Conservation (phyloP, 495 filamentous ascomycete species). For the Oidiodendron maius region DNA sequence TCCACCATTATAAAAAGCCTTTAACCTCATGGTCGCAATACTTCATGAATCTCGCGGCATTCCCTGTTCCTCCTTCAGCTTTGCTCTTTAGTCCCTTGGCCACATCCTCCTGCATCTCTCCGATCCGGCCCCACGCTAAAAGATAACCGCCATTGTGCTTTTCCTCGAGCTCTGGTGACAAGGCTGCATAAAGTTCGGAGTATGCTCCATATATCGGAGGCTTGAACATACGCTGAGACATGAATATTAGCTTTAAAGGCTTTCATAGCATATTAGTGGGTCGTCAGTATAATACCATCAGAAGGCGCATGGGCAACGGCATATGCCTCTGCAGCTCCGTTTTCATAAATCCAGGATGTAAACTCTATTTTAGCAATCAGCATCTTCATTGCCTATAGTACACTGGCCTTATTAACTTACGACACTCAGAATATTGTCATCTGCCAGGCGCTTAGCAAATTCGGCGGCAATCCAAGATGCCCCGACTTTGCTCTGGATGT, state of each 20-base stretch:
- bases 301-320: neutral
- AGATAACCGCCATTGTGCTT: conserved; percentile 16
- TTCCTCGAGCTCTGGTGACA: conserved; percentile 31
- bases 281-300: conserved; percentile 13
- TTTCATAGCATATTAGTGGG: neutral
- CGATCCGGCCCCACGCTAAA: conserved; percentile 27
- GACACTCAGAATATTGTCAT: conserved; percentile 26
- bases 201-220: conserved; percentile 33
- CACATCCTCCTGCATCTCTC: conserved; percentile 17
- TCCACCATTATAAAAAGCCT: conserved; percentile 1
- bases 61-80: conserved; percentile 22
- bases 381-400: too few relatives aligned
- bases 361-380: conserved; percentile 8
- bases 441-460: conserved; percentile 25
- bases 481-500: conserved; percentile 36
- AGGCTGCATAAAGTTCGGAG: conserved; percentile 37
- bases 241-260: neutral
- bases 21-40: conserved; percentile 18
- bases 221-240: conserved; percentile 9
- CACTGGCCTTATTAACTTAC: conserved; percentile 11
- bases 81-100: conserved; percentile 11
- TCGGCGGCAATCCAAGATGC: conserved; percentile 34
- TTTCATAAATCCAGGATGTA: conserved; percentile 32
- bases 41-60: conserved; percentile 26
- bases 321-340: conserved; percentile 28